A percentile compares a stretch with the other conserved stretches of the same genome.
These are phyloP conservation scores for Tetrahymena elliotti DNA, from an alignment of 73 alveolate species.

Conservation along the genomic window DNA sequence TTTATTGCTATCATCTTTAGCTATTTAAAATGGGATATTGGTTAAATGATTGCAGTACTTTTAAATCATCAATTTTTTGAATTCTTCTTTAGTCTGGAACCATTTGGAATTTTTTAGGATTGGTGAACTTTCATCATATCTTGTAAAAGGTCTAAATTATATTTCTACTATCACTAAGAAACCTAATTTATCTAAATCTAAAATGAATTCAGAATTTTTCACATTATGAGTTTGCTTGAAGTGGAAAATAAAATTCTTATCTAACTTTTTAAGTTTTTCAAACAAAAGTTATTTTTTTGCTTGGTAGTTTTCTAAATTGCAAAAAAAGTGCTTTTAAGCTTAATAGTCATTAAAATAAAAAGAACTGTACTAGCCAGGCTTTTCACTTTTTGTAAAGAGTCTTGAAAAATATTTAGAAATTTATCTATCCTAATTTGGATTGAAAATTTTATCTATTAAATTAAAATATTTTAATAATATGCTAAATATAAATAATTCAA, in stretches of 20 bases:
- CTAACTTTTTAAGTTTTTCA: neutral
- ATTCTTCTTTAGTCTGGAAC: neutral
- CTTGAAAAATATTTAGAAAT: neutral
- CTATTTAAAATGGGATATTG: neutral
- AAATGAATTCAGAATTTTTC: neutral
- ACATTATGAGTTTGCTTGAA: neutral
- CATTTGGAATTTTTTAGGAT: neutral
- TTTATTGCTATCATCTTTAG: neutral
- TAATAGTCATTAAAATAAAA: neutral
- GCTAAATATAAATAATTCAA: neutral
- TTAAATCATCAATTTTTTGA: neutral
- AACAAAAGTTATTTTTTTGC: neutral
- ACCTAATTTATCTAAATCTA: neutral
- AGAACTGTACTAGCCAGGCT: neutral
- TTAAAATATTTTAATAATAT: neutral
- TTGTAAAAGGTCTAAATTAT: neutral
- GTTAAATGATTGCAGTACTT: neutral
- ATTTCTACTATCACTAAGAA: neutral
- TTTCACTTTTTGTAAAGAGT: neutral
- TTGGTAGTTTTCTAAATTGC: neutral
- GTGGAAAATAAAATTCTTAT: neutral
- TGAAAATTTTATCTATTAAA: neutral
- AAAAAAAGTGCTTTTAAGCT: neutral
- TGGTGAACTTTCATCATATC: neutral
- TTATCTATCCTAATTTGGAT: neutral